A percentile compares a stretch with the other conserved stretches of the same genome.
Conservation (phyloP, 2,329 filamentous ascomycete species). For the Colletotrichum tabaci region DNA sequence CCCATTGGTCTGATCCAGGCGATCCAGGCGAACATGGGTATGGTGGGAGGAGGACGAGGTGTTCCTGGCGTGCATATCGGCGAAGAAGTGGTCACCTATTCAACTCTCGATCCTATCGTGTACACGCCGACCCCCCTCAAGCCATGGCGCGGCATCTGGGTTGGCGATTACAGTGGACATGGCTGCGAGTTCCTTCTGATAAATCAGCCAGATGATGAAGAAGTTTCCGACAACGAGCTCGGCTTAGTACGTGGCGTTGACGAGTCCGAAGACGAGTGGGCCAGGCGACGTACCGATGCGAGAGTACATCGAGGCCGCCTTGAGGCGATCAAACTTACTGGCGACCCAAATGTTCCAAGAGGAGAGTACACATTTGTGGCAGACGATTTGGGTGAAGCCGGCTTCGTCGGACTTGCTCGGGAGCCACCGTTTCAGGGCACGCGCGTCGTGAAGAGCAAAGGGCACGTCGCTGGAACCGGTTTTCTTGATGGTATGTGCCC, state of each 20-base stretch:
- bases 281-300: slow-evolving; percentile 60
- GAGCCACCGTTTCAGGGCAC: slow-evolving; percentile 81
- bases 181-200: slow-evolving; percentile 91
- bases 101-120: slow-evolving; percentile 79
- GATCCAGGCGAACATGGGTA: slow-evolving; percentile 42
- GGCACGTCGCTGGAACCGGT: slow-evolving; percentile 82
- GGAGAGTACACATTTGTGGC: slow-evolving; percentile 88
- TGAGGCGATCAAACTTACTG: slow-evolving; percentile 91
- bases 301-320: slow-evolving; percentile 76
- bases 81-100: slow-evolving; percentile 73
- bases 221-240: slow-evolving; percentile 57
- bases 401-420: slow-evolving; percentile 74
- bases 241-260: slow-evolving; percentile 55
- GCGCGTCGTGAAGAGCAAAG: slow-evolving; percentile 79
- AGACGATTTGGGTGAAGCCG: slow-evolving; percentile 79
- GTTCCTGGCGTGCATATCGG: slow-evolving; percentile 63
- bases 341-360: slow-evolving; percentile 89
- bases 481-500: slow-evolving; percentile 77
- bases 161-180: slow-evolving; percentile 90
- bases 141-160: slow-evolving; percentile 92
- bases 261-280: slow-evolving; percentile 64
- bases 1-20: slow-evolving; percentile 44
- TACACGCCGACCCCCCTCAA: slow-evolving; percentile 87
- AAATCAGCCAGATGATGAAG: slow-evolving; percentile 77
- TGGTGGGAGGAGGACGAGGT: slow-evolving; percentile 46